A percentile compares a stretch with the other conserved stretches of the same genome.
phyloP scores from a whole-genome alignment of 371 early-diverging fungal species.

The Lichtheimia hyalospora region DNA sequence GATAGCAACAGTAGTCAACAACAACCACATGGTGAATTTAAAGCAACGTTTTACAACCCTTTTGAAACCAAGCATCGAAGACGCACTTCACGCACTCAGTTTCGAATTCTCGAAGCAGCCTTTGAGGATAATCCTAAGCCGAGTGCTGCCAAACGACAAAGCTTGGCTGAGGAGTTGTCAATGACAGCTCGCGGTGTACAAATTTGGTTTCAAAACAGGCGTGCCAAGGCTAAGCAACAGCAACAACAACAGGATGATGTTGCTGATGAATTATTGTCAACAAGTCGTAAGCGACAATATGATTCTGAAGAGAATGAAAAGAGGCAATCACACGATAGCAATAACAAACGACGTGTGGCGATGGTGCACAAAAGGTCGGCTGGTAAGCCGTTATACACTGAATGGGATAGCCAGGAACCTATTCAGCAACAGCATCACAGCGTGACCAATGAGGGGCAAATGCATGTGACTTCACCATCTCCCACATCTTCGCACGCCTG shows the following conservation, averaged over 20 bases:
- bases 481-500: conserved; percentile 1
- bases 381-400: conserved; percentile 13
- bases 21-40: conserved; percentile 26
- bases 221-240: conserved; percentile 71
- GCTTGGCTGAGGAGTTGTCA: conserved; percentile 68
- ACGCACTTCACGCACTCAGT: conserved; percentile 70
- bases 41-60: conserved; percentile 72
- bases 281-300: conserved; percentile 2
- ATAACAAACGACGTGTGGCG: background rate
- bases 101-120: conserved; percentile 64
- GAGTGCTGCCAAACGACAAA: conserved; percentile 57
- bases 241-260: conserved; percentile 2
- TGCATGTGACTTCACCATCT: conserved; percentile 10
- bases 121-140: conserved; percentile 76
- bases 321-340: background rate
- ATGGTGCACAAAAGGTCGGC: background rate
- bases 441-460: background rate
- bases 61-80: conserved; percentile 76
- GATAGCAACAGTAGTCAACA: conserved; percentile 1
- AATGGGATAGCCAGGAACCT: conserved; percentile 25
- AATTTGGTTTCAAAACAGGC: conserved; percentile 98
- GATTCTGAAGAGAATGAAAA: no score
- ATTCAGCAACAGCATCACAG: conserved; percentile 3
- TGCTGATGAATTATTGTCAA: conserved; percentile 4
- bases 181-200: conserved; percentile 93